Conservation (phyloP, 768 basidiomycete genomes). For the Hysterangium stoloniferum region DNA sequence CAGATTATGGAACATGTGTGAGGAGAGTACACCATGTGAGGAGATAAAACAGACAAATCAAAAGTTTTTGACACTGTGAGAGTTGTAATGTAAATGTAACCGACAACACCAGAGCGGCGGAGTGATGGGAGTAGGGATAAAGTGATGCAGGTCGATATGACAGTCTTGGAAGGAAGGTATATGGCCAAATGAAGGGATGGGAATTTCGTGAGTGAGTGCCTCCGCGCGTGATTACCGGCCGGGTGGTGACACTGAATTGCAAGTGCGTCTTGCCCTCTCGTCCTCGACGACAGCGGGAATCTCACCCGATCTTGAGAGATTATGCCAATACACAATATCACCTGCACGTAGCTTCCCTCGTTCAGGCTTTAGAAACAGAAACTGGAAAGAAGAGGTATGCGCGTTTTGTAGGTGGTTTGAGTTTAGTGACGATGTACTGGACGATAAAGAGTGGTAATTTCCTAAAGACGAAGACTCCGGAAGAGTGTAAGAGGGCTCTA, state of each 20-base stretch:
- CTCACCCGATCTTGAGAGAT: constrained; percentile 62
- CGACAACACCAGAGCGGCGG: no score
- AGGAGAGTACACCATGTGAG: no score
- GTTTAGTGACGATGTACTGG: background rate
- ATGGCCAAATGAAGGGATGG: no score
- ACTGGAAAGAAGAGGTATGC: background rate
- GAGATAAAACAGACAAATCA: no score
- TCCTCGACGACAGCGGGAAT: constrained; percentile 63
- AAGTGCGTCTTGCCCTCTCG: constrained; percentile 34
- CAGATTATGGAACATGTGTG: no score
- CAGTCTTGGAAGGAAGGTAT: no score
- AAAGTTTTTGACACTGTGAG: no score
- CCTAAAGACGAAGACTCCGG: constrained; percentile 15
- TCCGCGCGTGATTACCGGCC: constrained; percentile 1
- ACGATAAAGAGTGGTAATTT: background rate
- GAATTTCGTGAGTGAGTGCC: no score
- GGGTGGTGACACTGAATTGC: background rate
- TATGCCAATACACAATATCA: constrained; percentile 69
- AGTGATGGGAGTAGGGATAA: no score
- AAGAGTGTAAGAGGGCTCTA: constrained; percentile 15
- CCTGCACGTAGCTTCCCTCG: constrained; percentile 29
- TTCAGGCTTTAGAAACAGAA: constrained; percentile 5
- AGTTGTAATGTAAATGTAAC: no score
- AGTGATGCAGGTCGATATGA: no score
- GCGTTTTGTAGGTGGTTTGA: background rate